Evolutionary conservation across 2,329 filamentous ascomycete genomes (phyloP).

Genomic region (Neoascochyta sp.): DNA sequence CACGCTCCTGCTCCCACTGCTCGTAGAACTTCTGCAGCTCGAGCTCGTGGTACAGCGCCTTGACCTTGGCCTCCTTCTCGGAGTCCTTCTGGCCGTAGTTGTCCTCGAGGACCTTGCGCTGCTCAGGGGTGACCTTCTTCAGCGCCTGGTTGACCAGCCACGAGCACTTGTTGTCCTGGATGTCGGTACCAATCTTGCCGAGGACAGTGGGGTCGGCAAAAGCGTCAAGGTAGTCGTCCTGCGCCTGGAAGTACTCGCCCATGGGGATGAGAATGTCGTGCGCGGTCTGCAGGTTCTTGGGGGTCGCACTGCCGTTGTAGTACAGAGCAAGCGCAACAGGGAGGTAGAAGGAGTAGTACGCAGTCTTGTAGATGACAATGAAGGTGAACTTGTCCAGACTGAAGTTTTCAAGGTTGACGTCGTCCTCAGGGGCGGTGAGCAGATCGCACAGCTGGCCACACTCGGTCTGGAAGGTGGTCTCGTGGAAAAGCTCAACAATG

Average conservation of each 20-base stretch:
- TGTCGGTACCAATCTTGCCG: constrained; percentile 98
- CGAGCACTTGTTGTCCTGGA: constrained; percentile 99
- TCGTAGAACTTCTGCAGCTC: constrained; percentile 79
- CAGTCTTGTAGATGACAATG: constrained; percentile 99
- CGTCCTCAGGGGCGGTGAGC: constrained; percentile 90
- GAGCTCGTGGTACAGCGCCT: constrained; percentile 83
- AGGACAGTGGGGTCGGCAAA: constrained; percentile 89
- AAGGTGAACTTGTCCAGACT: constrained; percentile 92
- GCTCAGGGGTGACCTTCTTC: constrained; percentile 72
- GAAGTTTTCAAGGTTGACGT: constrained; percentile 92
- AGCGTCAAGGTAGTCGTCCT: constrained; percentile 98
- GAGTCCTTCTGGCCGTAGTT: constrained; percentile 94
- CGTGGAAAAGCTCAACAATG: constrained; percentile 93
- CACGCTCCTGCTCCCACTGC: constrained; percentile 84
- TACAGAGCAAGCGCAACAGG: constrained; percentile 87
- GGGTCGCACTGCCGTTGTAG: constrained; percentile 78
- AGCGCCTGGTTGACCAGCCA: constrained; percentile 97
- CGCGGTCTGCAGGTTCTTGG: constrained; percentile 82
- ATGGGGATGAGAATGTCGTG: constrained; percentile 93
- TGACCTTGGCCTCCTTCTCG: constrained; percentile 76
- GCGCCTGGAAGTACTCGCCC: constrained; percentile 98
- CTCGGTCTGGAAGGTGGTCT: constrained; percentile 90
- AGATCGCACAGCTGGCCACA: constrained; percentile 92
- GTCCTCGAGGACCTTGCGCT: constrained; percentile 80
- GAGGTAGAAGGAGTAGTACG: constrained; percentile 98